Evolutionary conservation across 1,139 yeast genomes (phyloP), one percentile per base, ranked within the genome.

Genomic region (Debaryomycetaceae sp.): DNA sequence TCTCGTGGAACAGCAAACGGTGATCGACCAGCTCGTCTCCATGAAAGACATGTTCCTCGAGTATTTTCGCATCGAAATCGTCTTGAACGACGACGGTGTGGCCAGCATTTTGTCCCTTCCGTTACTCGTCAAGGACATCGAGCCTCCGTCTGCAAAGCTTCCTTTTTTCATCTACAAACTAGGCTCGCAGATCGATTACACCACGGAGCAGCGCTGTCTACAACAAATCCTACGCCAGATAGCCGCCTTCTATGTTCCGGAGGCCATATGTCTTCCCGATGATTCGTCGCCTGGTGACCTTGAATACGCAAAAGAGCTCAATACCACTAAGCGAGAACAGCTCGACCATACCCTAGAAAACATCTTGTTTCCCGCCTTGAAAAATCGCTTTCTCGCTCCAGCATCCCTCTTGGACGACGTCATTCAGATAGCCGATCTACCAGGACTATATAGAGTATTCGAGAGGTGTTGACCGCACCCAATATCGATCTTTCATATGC

Each of bases 371-470:
- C 96, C 96, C 0, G 70, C 78, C 14, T 59, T 88, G 13, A 84
- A 84, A 53, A 72, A 72, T 47, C 68, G 83, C 40, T 78, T 90
- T 34, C 60, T 89, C 17, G 96, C 95, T 0, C 80, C 96, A 0
- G 68, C 68, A 20, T 58, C 57, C 5, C 55, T 90, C 31, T 53
- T 65, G 2, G 60, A 72, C 20, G 84, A 81, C 47, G 80, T 90
- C 5, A 77, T 87, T 2, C 96, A 93, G 60, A 81, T 95, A 37
- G 98, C 99, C 0, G 91, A 86, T 59, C 68, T 95, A 37, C 98
- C 98, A 0, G 96, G 96, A 0, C 67, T 95, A 44, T 95, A 95
- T 64, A 80, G 76, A 56, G 96, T 95, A 5, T 93, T 93, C 70
- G 99, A 93, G 66, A 74, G 99, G 58, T 93, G 99, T 59, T 90